Base-by-base conservation (phyloP, 495 filamentous ascomycete genomes). In the Neurospora tetrasperma region DNA sequence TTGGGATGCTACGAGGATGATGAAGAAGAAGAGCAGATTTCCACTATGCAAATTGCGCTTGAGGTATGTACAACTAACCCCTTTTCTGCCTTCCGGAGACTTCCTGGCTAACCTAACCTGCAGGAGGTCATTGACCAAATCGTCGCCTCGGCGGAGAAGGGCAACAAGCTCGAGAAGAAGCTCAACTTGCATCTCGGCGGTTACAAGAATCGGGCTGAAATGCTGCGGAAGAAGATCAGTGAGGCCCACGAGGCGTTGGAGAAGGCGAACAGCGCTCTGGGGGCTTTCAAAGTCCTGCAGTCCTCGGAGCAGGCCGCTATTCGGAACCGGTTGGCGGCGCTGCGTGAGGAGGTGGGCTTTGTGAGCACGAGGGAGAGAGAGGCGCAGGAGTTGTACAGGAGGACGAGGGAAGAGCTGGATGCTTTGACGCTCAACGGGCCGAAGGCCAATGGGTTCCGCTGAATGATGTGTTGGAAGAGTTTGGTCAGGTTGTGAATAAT, bases 131-230 rank as follows among this genome's bases (percentile, higher is more conserved):
- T 96, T 79, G 87, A 91, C 42, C 84, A 86, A 10, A 88, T 97
- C 69, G 85, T 90, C 71, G 86, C 85, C 5, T 89, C 89, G 0
- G 95, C 95, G 6, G 89, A 93, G 73, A 87, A 89, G 70, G 92
- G 90, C 69, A 93, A 93, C 76, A 96, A 94, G 79, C 83, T 94
- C 12, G 94, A 99, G 80, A 97, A 97, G 85, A 98, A 97, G 83
- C 88, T 99, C n/a, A 86, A 87, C 8, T 82, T 96, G 68, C 90
- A 95, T 75, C 89, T 94, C 1, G 94, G 95, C 39, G 96, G 96
- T 70, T 99, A 99, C 81, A 91, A 94, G 79, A 89, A 93, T 74
- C 93, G 96, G 40, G 90, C 93, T 23, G 94, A 93, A 78, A 89
- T 86, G 72, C 86, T 99, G 12, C 90, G 91, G 39, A 85, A 88